Evolutionary conservation across 805 yeast genomes (phyloP), one percentile per base, ranked within the genome.

Genomic region (Candida germanica): DNA sequence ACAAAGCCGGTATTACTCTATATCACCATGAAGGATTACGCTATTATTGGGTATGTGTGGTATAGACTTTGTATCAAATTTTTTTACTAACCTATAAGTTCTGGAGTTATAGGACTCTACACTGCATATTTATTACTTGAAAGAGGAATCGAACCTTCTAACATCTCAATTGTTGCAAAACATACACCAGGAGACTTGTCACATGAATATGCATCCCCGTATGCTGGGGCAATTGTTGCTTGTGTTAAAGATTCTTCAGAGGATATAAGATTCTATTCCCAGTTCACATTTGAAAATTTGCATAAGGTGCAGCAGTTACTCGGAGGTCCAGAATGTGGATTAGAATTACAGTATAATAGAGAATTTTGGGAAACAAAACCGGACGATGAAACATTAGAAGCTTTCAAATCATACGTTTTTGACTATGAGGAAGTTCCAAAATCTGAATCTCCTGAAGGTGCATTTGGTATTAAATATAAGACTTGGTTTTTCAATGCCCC

Each of bases 401-500:
- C 22, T 6, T 23, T 42, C 15, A 28, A 28, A 13, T 6, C 26
- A 1, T 38, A 31, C 26, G 35, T 31, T 7, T 20, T 23, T 4
- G 36, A 40, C 20, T 41, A 5, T 6, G 20, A 23, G 13, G 33
- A 15, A 16, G 7, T 37, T n/a, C 29, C 28, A 6, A 10, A 5
- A 5, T 47, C 42, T 0, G 62, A 67, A 20, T 51, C 79, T 18
- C 81, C 81, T 4, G 50, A 47, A 6, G 82, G 80, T 1, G 75
- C 64, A 2, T 79, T 56, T 48, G 91, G 87, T n/a, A 65, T 79
- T 33, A 49, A 50, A n/a, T 47, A 39, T 23, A 32, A 28, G 8
- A 44, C 48, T 4, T 45, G 39, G 41, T 26, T 31, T 10, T 50
- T 56, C 42, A 51, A 54, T 33, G 31, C 50, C 21, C 59, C 61